Evolutionary conservation across 1,284 basidiomycete species (phyloP).

Genomic region (Ganoderma multipileum): DNA sequence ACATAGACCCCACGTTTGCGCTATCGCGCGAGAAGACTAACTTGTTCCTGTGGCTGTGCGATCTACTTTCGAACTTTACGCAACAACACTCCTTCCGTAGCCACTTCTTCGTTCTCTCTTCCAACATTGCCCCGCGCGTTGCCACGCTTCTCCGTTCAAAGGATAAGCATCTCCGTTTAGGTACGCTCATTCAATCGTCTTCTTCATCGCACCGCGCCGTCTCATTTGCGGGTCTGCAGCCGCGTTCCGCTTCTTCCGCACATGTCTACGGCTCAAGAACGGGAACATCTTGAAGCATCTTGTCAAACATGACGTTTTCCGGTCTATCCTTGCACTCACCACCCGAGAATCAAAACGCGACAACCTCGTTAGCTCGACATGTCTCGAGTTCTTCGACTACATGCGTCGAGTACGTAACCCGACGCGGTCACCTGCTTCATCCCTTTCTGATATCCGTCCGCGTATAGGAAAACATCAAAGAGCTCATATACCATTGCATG

Average conservation of each 20-base stretch:
- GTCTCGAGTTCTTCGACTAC: slow-evolving; percentile 94
- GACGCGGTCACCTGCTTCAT: slow-evolving; percentile 12
- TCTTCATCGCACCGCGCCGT: not conserved
- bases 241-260: slow-evolving; percentile 90
- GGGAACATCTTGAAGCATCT: slow-evolving; percentile 87
- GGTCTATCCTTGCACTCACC: slow-evolving; percentile 85
- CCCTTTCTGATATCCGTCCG: slow-evolving; percentile 14
- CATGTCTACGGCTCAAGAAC: slow-evolving; percentile 86
- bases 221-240: slow-evolving; percentile 52
- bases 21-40: slow-evolving; percentile 78
- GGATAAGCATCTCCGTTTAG: slow-evolving; percentile 92
- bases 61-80: slow-evolving; percentile 90
- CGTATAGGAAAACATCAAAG: slow-evolving; percentile 84
- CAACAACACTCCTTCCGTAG: slow-evolving; percentile 90
- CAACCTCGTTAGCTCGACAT: slow-evolving; percentile 93
- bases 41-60: slow-evolving; percentile 85
- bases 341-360: slow-evolving; percentile 85
- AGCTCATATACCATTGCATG: slow-evolving; percentile 87
- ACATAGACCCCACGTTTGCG: slow-evolving; percentile 55
- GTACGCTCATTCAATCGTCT: slow-evolving; percentile 51
- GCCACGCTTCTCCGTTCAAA: slow-evolving; percentile 82
- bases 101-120: slow-evolving; percentile 89
- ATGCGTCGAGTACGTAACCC: slow-evolving; percentile 72
- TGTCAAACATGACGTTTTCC: slow-evolving; percentile 85
- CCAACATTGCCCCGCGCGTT: slow-evolving; percentile 74